A percentile compares a stretch with the other conserved stretches of the same genome.
Evolutionary conservation across 1,284 basidiomycete species (phyloP).

Genomic region (Moesziomyces aphidis): DNA sequence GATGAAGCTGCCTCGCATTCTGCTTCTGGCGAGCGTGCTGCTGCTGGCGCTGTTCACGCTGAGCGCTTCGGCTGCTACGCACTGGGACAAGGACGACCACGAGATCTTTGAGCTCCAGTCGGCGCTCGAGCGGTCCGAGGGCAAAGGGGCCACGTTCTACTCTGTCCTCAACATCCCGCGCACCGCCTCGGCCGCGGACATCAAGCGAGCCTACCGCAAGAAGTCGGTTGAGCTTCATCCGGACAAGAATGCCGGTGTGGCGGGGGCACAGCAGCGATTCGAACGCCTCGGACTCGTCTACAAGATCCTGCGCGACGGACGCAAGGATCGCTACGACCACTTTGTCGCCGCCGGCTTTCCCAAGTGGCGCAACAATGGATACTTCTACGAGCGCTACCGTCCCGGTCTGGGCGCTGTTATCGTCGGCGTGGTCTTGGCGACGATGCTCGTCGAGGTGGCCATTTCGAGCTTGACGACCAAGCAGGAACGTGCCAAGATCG

Average conservation of each 20-base stretch:
- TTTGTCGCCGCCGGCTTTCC: slow-evolving; percentile 65
- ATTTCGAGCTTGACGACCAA: slow-evolving; percentile 44
- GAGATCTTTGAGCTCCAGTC: slow-evolving; percentile 67
- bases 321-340: slow-evolving; percentile 65
- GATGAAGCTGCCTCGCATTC: slow-evolving; percentile 30
- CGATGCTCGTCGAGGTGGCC: slow-evolving; percentile 37
- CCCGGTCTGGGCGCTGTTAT: slow-evolving; percentile 56
- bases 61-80: slow-evolving; percentile 16
- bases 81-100: slow-evolving; percentile 61
- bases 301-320: slow-evolving; percentile 64
- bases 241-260: slow-evolving; percentile 58
- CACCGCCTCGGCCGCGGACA: slow-evolving; percentile 38
- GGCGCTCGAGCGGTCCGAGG: slow-evolving; percentile 56
- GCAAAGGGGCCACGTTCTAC: slow-evolving; percentile 60
- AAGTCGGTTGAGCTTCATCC: slow-evolving; percentile 64
- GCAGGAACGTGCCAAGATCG: slow-evolving; percentile 50
- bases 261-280: slow-evolving; percentile 58
- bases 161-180: slow-evolving; percentile 53
- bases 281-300: slow-evolving; percentile 64
- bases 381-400: slow-evolving; percentile 62
- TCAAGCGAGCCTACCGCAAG: slow-evolving; percentile 64
- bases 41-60: slow-evolving; percentile 20
- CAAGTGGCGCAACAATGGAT: slow-evolving; percentile 63
- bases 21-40: slow-evolving; percentile 17
- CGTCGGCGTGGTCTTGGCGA: slow-evolving; percentile 45